Evolutionary conservation across 2,329 filamentous ascomycete species (phyloP).

Genomic region (Fusarium burgessii): DNA sequence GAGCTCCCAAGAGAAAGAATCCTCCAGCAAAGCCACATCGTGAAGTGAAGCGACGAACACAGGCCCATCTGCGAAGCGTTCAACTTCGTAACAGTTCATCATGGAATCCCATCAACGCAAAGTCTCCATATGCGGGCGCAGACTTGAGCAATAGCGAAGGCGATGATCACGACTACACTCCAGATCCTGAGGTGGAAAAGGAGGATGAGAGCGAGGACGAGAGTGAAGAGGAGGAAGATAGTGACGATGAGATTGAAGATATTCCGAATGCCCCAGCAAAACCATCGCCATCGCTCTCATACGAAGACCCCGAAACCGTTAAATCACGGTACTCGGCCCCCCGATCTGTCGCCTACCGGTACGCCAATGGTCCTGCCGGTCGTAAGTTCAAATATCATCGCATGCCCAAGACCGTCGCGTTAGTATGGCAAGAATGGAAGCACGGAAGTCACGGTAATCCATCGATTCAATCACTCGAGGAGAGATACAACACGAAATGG

Average conservation of each 20-base stretch:
- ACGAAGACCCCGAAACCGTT: neutral
- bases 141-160: neutral
- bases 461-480: conserved; percentile 39
- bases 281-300: neutral
- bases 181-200: neutral
- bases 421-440: conserved; percentile 45
- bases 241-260: neutral
- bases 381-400: conserved; percentile 39
- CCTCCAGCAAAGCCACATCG: neutral
- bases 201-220: neutral
- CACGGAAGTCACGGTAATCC: conserved; percentile 38
- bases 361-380: conserved; percentile 29
- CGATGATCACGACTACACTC: neutral
- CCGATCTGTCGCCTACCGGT: conserved; percentile 30
- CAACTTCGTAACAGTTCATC: neutral
- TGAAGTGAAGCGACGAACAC: neutral
- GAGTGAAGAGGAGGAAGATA: neutral
- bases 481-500: conserved; percentile 38
- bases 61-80: neutral
- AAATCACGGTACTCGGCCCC: conserved; percentile 38
- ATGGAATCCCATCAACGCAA: conserved; percentile 7
- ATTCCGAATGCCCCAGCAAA: neutral
- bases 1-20: conserved; percentile 16
- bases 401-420: conserved; percentile 41
- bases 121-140: neutral